Percentiles rank a stretch among this genome's conserved stretches.
These are phyloP conservation scores for Opeltia flavorubescens DNA, from an alignment of 495 filamentous ascomycete genomes.

Conservation along the genomic window DNA sequence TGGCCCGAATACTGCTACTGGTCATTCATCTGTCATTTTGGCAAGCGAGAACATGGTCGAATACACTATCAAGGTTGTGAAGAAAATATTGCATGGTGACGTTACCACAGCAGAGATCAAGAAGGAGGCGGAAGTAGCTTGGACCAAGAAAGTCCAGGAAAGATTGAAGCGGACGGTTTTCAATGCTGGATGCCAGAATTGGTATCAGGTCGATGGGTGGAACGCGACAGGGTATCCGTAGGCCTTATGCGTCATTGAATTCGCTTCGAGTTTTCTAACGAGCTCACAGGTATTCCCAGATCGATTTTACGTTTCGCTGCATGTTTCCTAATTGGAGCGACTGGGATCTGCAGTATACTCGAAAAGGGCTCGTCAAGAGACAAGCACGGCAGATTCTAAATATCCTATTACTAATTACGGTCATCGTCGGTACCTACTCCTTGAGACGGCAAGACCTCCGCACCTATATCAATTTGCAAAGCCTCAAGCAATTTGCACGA, in stretches of 20 bases:
- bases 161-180: constrained; percentile 39
- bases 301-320: constrained; percentile 34
- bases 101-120: constrained; percentile 31
- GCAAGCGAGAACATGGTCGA: constrained; percentile 45
- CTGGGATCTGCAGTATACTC: constrained; percentile 39
- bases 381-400: constrained; percentile 9
- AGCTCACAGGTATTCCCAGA: constrained; percentile 31
- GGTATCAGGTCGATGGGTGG: constrained; percentile 46
- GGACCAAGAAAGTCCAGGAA: constrained; percentile 38
- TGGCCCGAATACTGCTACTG: constrained; percentile 51
- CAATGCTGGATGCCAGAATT: constrained; percentile 38
- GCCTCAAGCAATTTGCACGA: background rate
- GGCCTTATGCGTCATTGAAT: constrained; percentile 7
- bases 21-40: constrained; percentile 48
- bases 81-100: constrained; percentile 25
- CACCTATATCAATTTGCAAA: background rate
- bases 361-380: constrained; percentile 25
- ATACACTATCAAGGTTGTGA: constrained; percentile 29
- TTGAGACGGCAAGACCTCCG: background rate
- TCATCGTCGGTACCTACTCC: constrained; percentile 11
- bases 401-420: constrained; percentile 12
- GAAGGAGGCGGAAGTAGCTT: constrained; percentile 38
- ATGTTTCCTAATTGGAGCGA: constrained; percentile 42
- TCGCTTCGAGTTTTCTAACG: background rate
- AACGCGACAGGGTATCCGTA: constrained; percentile 47